These are phyloP conservation scores for Monilinia laxa DNA, from an alignment of 2,329 filamentous ascomycete genomes.

Conservation along the genomic window DNA sequence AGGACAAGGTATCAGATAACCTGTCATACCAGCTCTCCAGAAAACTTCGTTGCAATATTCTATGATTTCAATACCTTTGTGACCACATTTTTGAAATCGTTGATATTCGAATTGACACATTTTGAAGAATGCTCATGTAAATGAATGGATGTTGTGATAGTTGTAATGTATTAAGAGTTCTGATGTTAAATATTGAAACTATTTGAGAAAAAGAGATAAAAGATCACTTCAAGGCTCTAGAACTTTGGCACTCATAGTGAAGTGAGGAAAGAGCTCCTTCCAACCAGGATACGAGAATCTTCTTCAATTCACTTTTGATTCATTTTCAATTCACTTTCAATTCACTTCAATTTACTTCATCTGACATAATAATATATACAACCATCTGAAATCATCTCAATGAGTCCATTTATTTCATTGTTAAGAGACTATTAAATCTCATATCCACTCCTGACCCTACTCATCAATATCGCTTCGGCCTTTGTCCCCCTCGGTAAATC, in stretches of 20 bases:
- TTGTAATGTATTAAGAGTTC: neutral
- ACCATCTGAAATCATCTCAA: neutral
- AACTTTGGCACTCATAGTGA: neutral
- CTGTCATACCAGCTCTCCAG: conserved; percentile 24
- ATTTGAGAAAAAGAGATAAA: neutral
- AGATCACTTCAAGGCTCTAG: neutral
- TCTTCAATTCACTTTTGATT: neutral
- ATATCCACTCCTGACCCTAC: conserved; percentile 39
- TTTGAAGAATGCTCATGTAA: neutral
- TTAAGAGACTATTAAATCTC: conserved; percentile 22
- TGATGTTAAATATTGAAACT: neutral
- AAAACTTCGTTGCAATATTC: conserved; percentile 21
- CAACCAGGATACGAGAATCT: neutral
- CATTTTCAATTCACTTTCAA: neutral
- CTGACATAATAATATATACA: neutral
- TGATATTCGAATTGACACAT: conserved; percentile 28
- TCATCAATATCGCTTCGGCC: conserved; percentile 80
- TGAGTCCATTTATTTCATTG: no score
- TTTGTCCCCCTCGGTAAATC: conserved; percentile 66
- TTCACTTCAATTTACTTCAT: neutral
- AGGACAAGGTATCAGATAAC: conserved; percentile 13
- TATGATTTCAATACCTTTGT: conserved; percentile 25
- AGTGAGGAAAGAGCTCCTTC: neutral
- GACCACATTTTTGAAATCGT: conserved; percentile 21
- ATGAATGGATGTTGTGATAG: neutral